Conservation (phyloP, 441 rosid species). For the Erysimum cheiri region DNA sequence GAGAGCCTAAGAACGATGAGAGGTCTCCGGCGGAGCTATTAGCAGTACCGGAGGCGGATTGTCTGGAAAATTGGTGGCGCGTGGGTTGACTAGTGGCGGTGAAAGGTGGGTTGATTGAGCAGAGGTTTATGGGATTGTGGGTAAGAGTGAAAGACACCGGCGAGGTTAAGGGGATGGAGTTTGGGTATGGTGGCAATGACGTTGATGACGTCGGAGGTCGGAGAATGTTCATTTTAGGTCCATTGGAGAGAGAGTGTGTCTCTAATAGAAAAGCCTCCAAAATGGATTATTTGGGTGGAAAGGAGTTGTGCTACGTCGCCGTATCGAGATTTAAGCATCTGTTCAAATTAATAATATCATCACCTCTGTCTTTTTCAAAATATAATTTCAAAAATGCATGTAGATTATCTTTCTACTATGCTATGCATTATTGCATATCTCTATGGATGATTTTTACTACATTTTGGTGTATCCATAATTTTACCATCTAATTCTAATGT, state of each 20-base stretch:
- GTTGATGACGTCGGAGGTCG: conserved; percentile 45
- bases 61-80: conserved; percentile 35
- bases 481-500: neutral
- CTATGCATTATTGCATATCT: no score
- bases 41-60: conserved; percentile 44
- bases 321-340: conserved; percentile 25
- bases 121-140: conserved; percentile 37
- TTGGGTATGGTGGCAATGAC: conserved; percentile 12
- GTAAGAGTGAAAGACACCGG: conserved; percentile 23
- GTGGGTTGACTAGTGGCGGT: conserved; percentile 30
- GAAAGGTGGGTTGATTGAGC: conserved; percentile 42
- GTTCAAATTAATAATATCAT: conserved; percentile 18
- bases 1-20: conserved; percentile 26
- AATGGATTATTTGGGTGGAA: conserved; percentile 63
- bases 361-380: neutral
- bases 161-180: conserved; percentile 13
- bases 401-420: no score
- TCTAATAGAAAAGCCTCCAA: conserved; percentile 43
- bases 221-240: conserved; percentile 44
- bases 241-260: conserved; percentile 26
- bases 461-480: neutral
- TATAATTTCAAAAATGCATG: no score
- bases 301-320: conserved; percentile 52
- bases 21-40: conserved; percentile 50
- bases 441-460: neutral